Evolutionary conservation across 805 yeast genomes (phyloP).

Genomic region (Sugiyamaella smithiae): DNA sequence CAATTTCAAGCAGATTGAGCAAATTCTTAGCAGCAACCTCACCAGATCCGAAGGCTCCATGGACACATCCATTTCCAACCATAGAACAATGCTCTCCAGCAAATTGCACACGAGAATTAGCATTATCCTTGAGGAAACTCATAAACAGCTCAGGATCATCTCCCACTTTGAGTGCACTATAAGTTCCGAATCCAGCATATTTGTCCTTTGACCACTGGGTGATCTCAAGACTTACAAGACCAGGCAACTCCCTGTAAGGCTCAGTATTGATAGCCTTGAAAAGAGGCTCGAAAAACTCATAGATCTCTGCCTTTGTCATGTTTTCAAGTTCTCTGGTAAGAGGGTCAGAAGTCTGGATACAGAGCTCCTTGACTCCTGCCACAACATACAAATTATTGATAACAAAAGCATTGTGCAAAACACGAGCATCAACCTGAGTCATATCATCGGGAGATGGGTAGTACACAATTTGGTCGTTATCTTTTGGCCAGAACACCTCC

Average conservation of each 20-base stretch:
- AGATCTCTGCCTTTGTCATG: slow-evolving; percentile 21
- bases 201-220: slow-evolving; percentile 32
- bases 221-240: slow-evolving; percentile 19
- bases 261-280: slow-evolving; percentile 19
- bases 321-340: slow-evolving; percentile 19
- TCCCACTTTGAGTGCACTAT: slow-evolving; percentile 25
- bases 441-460: slow-evolving; percentile 20
- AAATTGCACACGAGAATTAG: slow-evolving; percentile 24
- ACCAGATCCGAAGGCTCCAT: slow-evolving; percentile 25
- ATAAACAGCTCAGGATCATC: slow-evolving; percentile 26
- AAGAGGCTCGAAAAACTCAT: slow-evolving; percentile 26
- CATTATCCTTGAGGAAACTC: slow-evolving; percentile 20
- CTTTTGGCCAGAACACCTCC: slow-evolving; percentile 31
- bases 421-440: slow-evolving; percentile 16
- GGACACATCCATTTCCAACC: slow-evolving; percentile 25
- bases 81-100: slow-evolving; percentile 33
- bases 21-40: slow-evolving; percentile 25
- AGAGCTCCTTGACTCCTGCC: slow-evolving; percentile 26
- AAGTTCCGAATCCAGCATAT: slow-evolving; percentile 34
- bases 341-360: slow-evolving; percentile 23
- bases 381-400: slow-evolving; percentile 25
- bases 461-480: slow-evolving; percentile 27
- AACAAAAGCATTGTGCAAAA: slow-evolving; percentile 21
- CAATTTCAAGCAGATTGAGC: slow-evolving; percentile 13
- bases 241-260: slow-evolving; percentile 22